Conservation (phyloP, 2,329 filamentous ascomycete genomes). For the Aspergillus sojae region DNA sequence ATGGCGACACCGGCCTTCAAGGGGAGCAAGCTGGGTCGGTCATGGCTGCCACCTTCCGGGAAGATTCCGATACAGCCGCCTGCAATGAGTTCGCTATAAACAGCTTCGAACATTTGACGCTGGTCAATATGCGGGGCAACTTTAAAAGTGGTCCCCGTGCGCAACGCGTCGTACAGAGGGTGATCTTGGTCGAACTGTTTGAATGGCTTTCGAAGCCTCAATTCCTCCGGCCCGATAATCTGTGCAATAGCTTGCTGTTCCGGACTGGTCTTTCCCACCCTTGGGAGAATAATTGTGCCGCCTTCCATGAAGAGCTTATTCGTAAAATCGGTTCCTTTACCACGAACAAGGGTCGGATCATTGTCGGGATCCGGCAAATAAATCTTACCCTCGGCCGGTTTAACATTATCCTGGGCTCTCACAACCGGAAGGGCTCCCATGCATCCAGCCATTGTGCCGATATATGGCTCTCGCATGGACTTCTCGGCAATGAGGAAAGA, state of each 20-base stretch:
- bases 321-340: constrained; percentile 81
- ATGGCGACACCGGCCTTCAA: constrained; percentile 96
- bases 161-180: constrained; percentile 66
- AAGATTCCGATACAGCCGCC: constrained; percentile 96
- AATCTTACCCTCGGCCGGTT: constrained; percentile 74
- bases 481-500: constrained; percentile 94
- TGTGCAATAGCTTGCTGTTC: constrained; percentile 82
- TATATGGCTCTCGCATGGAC: constrained; percentile 85
- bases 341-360: constrained; percentile 78
- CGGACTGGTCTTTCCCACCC: constrained; percentile 71
- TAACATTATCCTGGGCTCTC: constrained; percentile 85
- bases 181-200: constrained; percentile 62
- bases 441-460: constrained; percentile 81
- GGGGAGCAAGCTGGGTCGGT: constrained; percentile 86
- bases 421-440: constrained; percentile 92
- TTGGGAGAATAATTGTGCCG: constrained; percentile 84
- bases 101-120: constrained; percentile 87
- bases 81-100: constrained; percentile 78
- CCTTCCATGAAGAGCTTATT: constrained; percentile 70
- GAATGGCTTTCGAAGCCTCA: constrained; percentile 85
- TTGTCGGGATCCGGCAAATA: constrained; percentile 87
- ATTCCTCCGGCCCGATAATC: constrained; percentile 76
- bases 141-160: constrained; percentile 79
- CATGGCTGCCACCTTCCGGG: constrained; percentile 93
- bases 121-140: constrained; percentile 92